These are phyloP conservation scores for Wickerhamomyces kurtzmanii DNA, from an alignment of 805 yeast genomes.

Conservation along the genomic window DNA sequence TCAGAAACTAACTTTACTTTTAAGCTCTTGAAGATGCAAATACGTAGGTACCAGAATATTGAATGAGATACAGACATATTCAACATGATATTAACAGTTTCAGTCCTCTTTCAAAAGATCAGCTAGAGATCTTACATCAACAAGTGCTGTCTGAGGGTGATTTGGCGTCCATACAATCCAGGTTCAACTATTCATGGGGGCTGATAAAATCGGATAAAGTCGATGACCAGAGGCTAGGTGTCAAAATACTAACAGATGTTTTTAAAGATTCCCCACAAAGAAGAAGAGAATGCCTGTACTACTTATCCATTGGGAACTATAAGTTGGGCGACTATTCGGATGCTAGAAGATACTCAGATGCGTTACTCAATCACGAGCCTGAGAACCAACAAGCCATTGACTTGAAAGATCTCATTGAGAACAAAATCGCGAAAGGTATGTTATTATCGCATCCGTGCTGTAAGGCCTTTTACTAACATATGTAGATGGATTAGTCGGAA, in stretches of 20 bases:
- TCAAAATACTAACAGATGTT: slow-evolving; percentile 56
- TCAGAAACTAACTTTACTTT: neutral
- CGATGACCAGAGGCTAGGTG: slow-evolving; percentile 69
- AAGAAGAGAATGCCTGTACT: slow-evolving; percentile 84
- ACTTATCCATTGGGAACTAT: slow-evolving; percentile 78
- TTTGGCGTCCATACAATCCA: slow-evolving; percentile 68
- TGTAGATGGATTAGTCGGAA: slow-evolving; percentile 77
- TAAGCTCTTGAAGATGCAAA: slow-evolving; percentile 19
- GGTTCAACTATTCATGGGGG: slow-evolving; percentile 96
- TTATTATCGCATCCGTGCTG: slow-evolving; percentile 1
- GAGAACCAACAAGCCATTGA: slow-evolving; percentile 69
- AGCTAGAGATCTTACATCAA: slow-evolving; percentile 62
- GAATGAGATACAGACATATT: slow-evolving; percentile 2
- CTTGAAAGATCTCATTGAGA: slow-evolving; percentile 70
- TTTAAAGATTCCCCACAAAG: slow-evolving; percentile 74
- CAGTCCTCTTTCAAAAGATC: slow-evolving; percentile 59
- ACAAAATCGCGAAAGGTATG: slow-evolving; percentile 55
- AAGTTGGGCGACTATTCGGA: slow-evolving; percentile 82
- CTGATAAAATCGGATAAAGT: slow-evolving; percentile 60
- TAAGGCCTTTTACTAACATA: slow-evolving; percentile 1
- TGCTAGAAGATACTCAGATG: slow-evolving; percentile 79
- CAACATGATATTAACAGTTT: no score
- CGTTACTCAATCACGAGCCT: slow-evolving; percentile 72
- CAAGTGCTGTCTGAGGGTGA: slow-evolving; percentile 81
- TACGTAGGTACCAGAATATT: slow-evolving; percentile 13